Evolutionary conservation across 306 rosid species (phyloP).

Genomic region (Pterocarpus santalinus): DNA sequence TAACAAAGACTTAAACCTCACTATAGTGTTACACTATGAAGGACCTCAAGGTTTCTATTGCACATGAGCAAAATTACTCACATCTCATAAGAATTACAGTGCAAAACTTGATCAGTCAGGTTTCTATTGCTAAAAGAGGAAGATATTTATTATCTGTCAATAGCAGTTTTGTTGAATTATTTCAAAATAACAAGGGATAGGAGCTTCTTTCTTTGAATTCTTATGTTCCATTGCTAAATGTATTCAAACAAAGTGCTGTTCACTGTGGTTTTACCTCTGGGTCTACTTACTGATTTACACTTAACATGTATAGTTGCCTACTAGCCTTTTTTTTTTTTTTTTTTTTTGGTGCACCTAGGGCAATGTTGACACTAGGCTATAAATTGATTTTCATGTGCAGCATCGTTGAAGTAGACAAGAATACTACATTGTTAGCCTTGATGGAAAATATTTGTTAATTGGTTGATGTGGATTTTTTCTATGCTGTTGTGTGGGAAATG

Average conservation of each 20-base stretch:
- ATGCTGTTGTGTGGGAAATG: neutral
- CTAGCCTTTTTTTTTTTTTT: too few species aligned
- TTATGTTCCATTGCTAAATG: too few species aligned
- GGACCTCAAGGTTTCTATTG: constrained; percentile 20
- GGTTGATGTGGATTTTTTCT: constrained; percentile 9
- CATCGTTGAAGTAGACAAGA: constrained; percentile 8
- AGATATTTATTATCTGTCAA: neutral
- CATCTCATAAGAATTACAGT: neutral
- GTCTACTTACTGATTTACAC: constrained; percentile 9
- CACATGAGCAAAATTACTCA: constrained; percentile 18
- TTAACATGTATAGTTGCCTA: neutral
- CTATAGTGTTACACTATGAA: constrained; percentile 24
- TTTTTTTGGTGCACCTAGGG: too few species aligned
- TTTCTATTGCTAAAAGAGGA: constrained; percentile 19
- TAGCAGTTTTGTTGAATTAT: constrained; percentile 19
- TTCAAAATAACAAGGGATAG: constrained; percentile 9
- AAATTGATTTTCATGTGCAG: constrained; percentile 11
- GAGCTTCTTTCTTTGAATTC: constrained; percentile 21
- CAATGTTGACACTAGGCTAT: too few species aligned
- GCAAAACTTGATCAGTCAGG: constrained; percentile 18
- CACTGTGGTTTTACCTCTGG: constrained; percentile 9
- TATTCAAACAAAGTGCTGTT: constrained; percentile 5
- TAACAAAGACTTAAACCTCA: neutral
- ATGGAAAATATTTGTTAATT: neutral
- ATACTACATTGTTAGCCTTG: neutral